Base-by-base conservation (phyloP, 164 flowering plant species). In the Vitis rupestris region DNA sequence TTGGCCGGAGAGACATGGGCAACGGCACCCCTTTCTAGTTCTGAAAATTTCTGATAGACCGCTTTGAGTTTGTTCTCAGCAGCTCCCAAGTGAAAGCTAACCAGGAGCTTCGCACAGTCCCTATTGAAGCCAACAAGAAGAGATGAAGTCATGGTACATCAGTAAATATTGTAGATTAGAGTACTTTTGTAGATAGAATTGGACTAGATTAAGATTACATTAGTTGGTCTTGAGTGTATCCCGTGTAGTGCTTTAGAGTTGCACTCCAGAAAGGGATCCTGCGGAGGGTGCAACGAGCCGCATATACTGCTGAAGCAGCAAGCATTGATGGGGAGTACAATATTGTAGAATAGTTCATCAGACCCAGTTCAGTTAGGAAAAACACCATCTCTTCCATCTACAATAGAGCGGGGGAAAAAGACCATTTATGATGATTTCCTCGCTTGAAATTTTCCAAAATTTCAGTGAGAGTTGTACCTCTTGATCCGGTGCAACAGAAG, bases 291-390 rank as follows among this genome's bases (percentile, higher is more conserved):
- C 80, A 70, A 8, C 85, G 74, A 2, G 91, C 91, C 30, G 83
- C 91, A 76, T 84, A 89, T 10, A 89, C 91, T 8, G 91, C 91
- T 6, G 93, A 78, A 12, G 93, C 91, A 56, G 93, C 88, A 14
- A 89, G 48, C 72, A 76, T 64, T 0, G 91, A 86, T 1, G 86
- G 83, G 48, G 67, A 49, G 62, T 78, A 78, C 8, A 56, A 19
- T 1, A 66, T 44, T 2, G 70, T 37, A 1, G 72, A 10, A 60
- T 83, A 88, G 61, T 81, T 70, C 79, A 82, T 61, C 75, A 84
- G 6, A 13, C 90, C 90, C 57, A 80, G 83, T 64, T 88, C 90
- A 52, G 90, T 84, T 10, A 84, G 63, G 78, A 82, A 86, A 52
- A 72, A 82, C 10, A 70, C 75, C 87, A 83, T 74, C 51, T 81